Evolutionary conservation across 192 early-diverging fungal genomes (phyloP).

Genomic region (Backusella westeae): DNA sequence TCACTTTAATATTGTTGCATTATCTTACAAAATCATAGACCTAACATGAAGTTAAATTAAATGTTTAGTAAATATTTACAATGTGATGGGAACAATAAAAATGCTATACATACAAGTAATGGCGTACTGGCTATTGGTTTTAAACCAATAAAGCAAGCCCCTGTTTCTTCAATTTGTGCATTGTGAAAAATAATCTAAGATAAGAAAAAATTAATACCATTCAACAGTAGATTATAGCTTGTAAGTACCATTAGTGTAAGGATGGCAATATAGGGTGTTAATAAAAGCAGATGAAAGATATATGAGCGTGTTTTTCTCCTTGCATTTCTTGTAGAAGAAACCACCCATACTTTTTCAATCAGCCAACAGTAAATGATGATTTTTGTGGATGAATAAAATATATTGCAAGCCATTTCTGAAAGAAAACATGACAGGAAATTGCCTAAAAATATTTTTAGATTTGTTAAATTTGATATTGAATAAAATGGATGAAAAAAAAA

Average conservation of each 20-base stretch:
- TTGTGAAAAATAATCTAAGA: not conserved
- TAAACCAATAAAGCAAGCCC: not conserved
- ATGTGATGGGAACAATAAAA: not conserved
- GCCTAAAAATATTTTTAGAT: not conserved
- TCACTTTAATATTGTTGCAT: not conserved
- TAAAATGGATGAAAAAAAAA: too few relatives aligned
- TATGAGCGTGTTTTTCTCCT: slow-evolving; percentile 27
- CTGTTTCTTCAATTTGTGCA: not conserved
- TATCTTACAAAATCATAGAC: not conserved
- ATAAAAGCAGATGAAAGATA: slow-evolving; percentile 23
- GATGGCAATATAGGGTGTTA: slow-evolving; percentile 29
- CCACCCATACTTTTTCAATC: slow-evolving; percentile 28
- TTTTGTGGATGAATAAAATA: slow-evolving; percentile 43
- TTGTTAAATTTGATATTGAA: too few relatives aligned
- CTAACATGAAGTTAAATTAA: not conserved
- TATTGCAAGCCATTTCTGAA: slow-evolving; percentile 39
- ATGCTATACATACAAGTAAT: not conserved
- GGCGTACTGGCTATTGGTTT: not conserved
- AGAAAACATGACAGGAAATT: slow-evolving; percentile 33
- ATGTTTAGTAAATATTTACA: not conserved
- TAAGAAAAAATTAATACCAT: not conserved
- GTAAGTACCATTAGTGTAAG: not conserved
- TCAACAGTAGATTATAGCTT: not conserved
- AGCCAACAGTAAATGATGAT: slow-evolving; percentile 42
- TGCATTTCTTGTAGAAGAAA: slow-evolving; percentile 18